A percentile compares a stretch with the other conserved stretches of the same genome.
These are phyloP conservation scores for Nannizziopsis arthrosporioides DNA, from an alignment of 2,329 filamentous ascomycete genomes.

Conservation along the genomic window DNA sequence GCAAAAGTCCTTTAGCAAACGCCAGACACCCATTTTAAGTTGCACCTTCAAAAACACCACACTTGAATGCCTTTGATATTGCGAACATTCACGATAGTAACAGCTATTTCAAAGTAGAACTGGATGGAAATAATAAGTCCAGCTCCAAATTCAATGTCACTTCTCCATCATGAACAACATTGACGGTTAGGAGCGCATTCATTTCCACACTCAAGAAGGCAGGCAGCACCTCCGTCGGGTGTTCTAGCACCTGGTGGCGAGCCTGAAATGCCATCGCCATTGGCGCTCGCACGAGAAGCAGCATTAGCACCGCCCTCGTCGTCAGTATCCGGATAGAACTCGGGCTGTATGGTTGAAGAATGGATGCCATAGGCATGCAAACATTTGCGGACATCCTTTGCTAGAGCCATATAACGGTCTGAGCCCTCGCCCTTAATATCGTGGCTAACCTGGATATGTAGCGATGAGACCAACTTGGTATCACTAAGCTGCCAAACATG, in stretches of 20 bases:
- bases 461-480: conserved; percentile 81
- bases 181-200: conserved; percentile 33
- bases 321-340: conserved; percentile 45
- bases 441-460: conserved; percentile 87
- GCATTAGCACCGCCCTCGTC: conserved; percentile 18
- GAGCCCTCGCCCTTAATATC: conserved; percentile 71
- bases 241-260: no score
- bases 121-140: no score
- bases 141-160: no score
- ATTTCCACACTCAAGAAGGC: conserved; percentile 39
- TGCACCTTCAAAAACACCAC: no score
- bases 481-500: conserved; percentile 98
- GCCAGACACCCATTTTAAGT: no score
- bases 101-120: no score
- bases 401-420: conserved; percentile 79
- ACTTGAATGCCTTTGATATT: no score
- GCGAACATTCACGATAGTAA: no score
- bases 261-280: no score
- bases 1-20: no score
- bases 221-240: conserved; percentile 26
- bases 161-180: conserved; percentile 25
- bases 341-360: conserved; percentile 92
- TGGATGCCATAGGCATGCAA: conserved; percentile 94
- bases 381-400: conserved; percentile 69
- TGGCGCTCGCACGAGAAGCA: no score